Evolutionary conservation across 2,329 filamentous ascomycete genomes (phyloP), one percentile per base, ranked within the genome.

Genomic region (Chaetothyriales sp.): DNA sequence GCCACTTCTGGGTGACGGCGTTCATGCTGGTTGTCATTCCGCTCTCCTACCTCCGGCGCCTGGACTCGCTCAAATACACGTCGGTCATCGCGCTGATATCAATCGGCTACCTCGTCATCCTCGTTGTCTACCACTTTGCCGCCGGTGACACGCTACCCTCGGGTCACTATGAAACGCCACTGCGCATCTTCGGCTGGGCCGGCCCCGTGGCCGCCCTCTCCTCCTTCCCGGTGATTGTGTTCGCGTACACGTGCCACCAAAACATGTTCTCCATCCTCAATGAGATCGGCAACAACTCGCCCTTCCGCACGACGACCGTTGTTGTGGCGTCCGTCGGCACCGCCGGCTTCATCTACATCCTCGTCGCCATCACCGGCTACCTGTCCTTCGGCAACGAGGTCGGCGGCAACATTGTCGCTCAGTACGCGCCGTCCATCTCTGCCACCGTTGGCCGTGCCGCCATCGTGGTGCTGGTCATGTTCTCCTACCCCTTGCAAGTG

Each of bases 211-310:
- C 85, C 37, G 82, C 85, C 5, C 74, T 98, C 50, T 88, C 87
- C 60, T 89, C 86, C 56, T 80, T 98, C 58, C 92, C 92, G 0
- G 89, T 98, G 50, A 89, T 97, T 52, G 87, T 98, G 1, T 98
- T 98, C 73, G 92, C 90, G n/a, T 98, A 97, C 67, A 98, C 92
- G 1, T 98, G 92, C 66, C 92, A 98, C 68, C 92, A 98, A 64
- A 98, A 98, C 66, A 98, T 98, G 92, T 98, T 98, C 67, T 95
- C 90, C 9, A 94, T 98, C 59, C 72, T 98, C 45, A 98, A 98
- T 63, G 92, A 98, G 69, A 88, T 98, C 59, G 77, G 80, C 53
- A 83, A 95, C 65, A 88, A 89, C 67, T 86, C 86, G 2, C 87
- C 87, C 18, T 77, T 74, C 62, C 84, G 84, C 56, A 84, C 90